Conservation (phyloP, 768 basidiomycete species). For the Candolleomyces aberdarensis region DNA sequence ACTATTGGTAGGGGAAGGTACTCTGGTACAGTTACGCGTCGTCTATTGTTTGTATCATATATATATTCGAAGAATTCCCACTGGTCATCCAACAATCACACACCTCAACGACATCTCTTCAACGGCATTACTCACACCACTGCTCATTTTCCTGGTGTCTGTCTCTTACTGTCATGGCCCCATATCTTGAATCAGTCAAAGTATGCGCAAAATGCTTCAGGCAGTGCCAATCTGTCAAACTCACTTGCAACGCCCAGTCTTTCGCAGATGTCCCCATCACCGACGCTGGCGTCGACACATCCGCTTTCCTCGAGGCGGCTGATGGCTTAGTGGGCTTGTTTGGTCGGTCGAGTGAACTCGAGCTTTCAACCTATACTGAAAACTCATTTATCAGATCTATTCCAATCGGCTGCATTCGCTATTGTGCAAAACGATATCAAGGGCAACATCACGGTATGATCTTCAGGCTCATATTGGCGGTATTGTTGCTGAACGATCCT, state of each 20-base stretch:
- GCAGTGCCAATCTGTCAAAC: neutral
- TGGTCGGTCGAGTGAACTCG: conserved; percentile 47
- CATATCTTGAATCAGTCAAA: conserved; percentile 71
- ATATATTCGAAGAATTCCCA: neutral
- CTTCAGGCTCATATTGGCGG: neutral
- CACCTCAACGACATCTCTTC: neutral
- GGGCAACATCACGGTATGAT: conserved; percentile 84
- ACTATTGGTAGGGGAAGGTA: too few relatives aligned
- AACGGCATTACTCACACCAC: neutral
- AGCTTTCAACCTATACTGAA: neutral
- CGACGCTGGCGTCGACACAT: conserved; percentile 85
- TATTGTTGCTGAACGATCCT: neutral
- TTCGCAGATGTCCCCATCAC: conserved; percentile 88
- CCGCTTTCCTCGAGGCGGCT: conserved; percentile 83
- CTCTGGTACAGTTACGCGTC: too few relatives aligned
- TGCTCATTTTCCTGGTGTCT: neutral
- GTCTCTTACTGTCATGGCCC: conserved; percentile 51
- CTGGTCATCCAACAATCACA: too few relatives aligned
- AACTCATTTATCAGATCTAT: conserved; percentile 55
- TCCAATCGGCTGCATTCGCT: conserved; percentile 80
- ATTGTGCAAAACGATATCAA: conserved; percentile 84
- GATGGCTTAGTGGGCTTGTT: conserved; percentile 88
- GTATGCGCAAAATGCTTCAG: conserved; percentile 28
- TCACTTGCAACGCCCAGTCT: conserved; percentile 53
- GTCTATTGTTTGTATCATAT: too few relatives aligned